A percentile compares a stretch with the other conserved stretches of the same genome.
Conservation (phyloP, 257 asterid species). For the Primulina huaijiensis region DNA sequence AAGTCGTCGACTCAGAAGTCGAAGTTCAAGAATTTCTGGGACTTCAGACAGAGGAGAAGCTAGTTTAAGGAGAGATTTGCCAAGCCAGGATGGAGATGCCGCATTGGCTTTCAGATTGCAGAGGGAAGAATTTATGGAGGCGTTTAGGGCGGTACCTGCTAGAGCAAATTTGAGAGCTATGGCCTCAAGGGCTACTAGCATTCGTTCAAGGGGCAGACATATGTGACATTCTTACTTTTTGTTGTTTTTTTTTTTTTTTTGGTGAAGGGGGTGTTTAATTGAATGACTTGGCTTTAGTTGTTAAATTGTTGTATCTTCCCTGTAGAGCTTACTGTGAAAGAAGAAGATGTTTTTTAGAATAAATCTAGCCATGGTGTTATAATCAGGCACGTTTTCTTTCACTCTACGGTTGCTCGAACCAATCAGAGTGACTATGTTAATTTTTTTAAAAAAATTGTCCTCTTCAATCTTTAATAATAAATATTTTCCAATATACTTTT, state of each 20-base stretch:
- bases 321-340: neutral
- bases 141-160: conserved; percentile 49
- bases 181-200: conserved; percentile 68
- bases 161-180: conserved; percentile 88
- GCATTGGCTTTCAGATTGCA: conserved; percentile 91
- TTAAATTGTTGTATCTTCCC: neutral
- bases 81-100: conserved; percentile 79
- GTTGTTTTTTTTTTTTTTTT: neutral
- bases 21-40: conserved; percentile 29
- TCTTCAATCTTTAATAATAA: no score
- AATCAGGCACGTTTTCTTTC: no score
- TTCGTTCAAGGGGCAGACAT: conserved; percentile 31
- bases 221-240: neutral
- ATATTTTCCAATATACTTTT: no score
- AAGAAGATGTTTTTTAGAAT: no score
- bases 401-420: no score
- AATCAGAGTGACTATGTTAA: no score
- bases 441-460: no score
- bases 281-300: no score
- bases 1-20: conserved; percentile 28
- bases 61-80: conserved; percentile 36
- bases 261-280: no score
- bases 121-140: conserved; percentile 82
- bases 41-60: conserved; percentile 24
- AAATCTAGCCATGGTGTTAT: no score